Conservation (phyloP, 768 basidiomycete species). For the Collybia sp. region DNA sequence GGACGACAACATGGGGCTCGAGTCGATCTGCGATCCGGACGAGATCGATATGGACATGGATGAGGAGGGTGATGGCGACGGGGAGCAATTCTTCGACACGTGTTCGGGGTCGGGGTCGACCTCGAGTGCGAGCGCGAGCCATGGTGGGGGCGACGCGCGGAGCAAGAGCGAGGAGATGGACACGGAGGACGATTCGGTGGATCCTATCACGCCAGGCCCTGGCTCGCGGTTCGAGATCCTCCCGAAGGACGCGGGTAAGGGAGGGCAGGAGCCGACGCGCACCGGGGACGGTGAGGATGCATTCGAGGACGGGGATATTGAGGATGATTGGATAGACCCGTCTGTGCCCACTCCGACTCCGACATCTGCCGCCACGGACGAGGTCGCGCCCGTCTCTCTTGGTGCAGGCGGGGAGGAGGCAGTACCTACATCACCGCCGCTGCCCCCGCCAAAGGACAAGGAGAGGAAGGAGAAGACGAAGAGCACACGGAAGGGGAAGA, state of each 20-base stretch:
- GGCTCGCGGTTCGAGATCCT: constrained; percentile 33
- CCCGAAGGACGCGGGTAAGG: constrained; percentile 19
- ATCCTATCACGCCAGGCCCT: constrained; percentile 66
- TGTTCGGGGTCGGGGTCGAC: constrained; percentile 34
- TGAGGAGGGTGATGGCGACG: constrained; percentile 31
- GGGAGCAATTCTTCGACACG: constrained; percentile 52
- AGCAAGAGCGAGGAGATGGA: constrained; percentile 53
- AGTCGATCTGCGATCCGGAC: constrained; percentile 79
- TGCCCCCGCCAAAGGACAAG: constrained; percentile 10
- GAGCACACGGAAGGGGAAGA: constrained; percentile 34
- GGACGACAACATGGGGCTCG: constrained; percentile 74
- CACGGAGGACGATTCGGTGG: constrained; percentile 69
- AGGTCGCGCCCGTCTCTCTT: constrained; percentile 17
- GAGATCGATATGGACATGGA: constrained; percentile 53
- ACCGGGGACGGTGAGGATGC: constrained; percentile 42
- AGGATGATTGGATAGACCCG: constrained; percentile 70
- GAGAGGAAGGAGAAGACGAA: constrained; percentile 13
- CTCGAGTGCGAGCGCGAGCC: constrained; percentile 34
- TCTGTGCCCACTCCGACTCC: constrained; percentile 34
- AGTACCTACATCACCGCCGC: constrained; percentile 4
- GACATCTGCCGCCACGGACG: constrained; percentile 7
- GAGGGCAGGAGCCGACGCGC: constrained; percentile 28
- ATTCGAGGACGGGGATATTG: constrained; percentile 48
- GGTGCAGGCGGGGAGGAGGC: constrained; percentile 10
- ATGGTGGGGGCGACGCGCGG: constrained; percentile 24